A percentile compares a stretch with the other conserved stretches of the same genome.
These are phyloP conservation scores for Panicum virgatum DNA, from an alignment of 202 grass and related monocot species.

Conservation along the genomic window DNA sequence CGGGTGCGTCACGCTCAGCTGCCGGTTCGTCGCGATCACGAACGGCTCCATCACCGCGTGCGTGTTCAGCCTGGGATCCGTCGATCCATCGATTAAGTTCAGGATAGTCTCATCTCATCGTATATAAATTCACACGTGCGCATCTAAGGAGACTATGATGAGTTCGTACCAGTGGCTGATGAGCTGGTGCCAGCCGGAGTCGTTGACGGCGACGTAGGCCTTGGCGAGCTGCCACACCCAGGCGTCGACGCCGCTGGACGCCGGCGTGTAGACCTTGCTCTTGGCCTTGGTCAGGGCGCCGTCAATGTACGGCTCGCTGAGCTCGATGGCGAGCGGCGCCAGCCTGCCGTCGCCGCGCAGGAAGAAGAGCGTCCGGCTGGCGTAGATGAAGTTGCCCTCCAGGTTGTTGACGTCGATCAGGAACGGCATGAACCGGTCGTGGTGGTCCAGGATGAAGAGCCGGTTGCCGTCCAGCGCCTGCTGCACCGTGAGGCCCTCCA, in stretches of 20 bases:
- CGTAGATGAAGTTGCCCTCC: constrained; percentile 59
- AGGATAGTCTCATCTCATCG: neutral
- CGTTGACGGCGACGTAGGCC: constrained; percentile 75
- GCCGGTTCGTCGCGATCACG: constrained; percentile 68
- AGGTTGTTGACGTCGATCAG: constrained; percentile 61
- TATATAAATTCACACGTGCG: neutral
- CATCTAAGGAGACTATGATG: too few relatives aligned
- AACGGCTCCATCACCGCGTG: constrained; percentile 70
- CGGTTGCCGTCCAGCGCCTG: constrained; percentile 56
- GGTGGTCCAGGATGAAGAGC: constrained; percentile 83
- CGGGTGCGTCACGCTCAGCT: constrained; percentile 65
- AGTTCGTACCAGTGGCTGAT: constrained; percentile 77
- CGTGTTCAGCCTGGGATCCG: constrained; percentile 68
- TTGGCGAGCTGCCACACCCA: constrained; percentile 84
- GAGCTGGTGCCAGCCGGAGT: constrained; percentile 72
- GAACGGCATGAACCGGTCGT: constrained; percentile 81
- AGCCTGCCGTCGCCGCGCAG: constrained; percentile 59
- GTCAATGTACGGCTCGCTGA: constrained; percentile 54
- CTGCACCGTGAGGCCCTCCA: constrained; percentile 56
- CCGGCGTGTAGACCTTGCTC: constrained; percentile 68
- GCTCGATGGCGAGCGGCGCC: constrained; percentile 76
- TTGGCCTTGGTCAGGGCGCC: constrained; percentile 40
- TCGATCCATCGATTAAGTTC: neutral
- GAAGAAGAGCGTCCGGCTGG: constrained; percentile 72
- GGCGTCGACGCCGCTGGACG: constrained; percentile 35